Percentiles rank a stretch among this genome's conserved stretches.
Conservation (phyloP, 345 rosid genomes). For the Citrus reticulata region DNA sequence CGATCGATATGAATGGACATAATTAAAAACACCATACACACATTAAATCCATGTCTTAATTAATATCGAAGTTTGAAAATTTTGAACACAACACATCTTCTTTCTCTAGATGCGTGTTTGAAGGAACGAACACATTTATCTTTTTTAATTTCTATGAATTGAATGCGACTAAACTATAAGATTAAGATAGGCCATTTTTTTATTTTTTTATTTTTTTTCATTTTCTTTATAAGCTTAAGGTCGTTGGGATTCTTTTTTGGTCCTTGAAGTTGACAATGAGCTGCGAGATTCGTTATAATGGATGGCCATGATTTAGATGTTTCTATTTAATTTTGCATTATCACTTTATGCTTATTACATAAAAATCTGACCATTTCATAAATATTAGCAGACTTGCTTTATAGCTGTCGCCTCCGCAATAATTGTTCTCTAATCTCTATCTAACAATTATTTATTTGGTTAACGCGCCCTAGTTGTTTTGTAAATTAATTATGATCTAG, state of each 20-base stretch:
- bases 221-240: not conserved
- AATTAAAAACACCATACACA: not conserved
- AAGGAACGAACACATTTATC: not conserved
- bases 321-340: not conserved
- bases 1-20: not conserved
- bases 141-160: not conserved
- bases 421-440: not conserved
- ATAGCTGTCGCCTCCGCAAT: not conserved
- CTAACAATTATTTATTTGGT: not conserved
- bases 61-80: not conserved
- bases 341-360: not conserved
- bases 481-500: not conserved
- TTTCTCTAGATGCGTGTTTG: constrained; percentile 20
- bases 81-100: not conserved
- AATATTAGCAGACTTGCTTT: not conserved
- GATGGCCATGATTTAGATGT: not conserved
- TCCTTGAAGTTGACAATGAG: constrained; percentile 8
- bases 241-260: not conserved
- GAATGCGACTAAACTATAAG: not conserved
- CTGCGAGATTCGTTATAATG: constrained; percentile 5
- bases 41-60: not conserved
- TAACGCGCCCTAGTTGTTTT: not conserved
- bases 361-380: not conserved
- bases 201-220: too few species aligned
- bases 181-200: not conserved